Conservation (phyloP, 2,329 filamentous ascomycete genomes). For the Phyllosticta citribraziliensis region DNA sequence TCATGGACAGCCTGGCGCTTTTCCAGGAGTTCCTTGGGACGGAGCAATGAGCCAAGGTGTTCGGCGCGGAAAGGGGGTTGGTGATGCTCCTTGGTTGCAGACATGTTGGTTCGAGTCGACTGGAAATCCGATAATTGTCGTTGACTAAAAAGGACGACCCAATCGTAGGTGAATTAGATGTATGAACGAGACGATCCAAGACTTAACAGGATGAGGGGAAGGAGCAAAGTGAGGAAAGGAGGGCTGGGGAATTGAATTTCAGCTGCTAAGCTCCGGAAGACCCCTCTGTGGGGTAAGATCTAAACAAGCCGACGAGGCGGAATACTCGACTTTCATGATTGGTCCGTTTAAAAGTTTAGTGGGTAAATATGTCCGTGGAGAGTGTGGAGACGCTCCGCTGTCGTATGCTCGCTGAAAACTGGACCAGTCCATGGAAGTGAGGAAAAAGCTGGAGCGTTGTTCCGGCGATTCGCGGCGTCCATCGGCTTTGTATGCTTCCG, state of each 20-base stretch:
- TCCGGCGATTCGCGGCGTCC: neutral
- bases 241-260: neutral
- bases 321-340: neutral
- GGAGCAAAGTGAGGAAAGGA: neutral
- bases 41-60: constrained; percentile 60
- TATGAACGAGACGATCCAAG: neutral
- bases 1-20: constrained; percentile 45
- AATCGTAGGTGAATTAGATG: neutral
- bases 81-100: constrained; percentile 15
- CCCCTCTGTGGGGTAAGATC: neutral
- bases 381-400: neutral
- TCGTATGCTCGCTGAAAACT: neutral
- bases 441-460: neutral
- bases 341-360: neutral
- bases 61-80: constrained; percentile 58
- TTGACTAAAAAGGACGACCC: neutral
- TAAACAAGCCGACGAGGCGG: neutral
- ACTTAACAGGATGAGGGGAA: neutral
- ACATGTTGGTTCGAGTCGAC: neutral
- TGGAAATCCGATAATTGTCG: neutral
- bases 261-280: neutral
- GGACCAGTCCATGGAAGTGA: neutral
- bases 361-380: neutral
- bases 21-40: constrained; percentile 50
- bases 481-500: neutral